Evolutionary conservation across 2,329 filamentous ascomycete species (phyloP).

Genomic region (Aspergillus aculeatus): DNA sequence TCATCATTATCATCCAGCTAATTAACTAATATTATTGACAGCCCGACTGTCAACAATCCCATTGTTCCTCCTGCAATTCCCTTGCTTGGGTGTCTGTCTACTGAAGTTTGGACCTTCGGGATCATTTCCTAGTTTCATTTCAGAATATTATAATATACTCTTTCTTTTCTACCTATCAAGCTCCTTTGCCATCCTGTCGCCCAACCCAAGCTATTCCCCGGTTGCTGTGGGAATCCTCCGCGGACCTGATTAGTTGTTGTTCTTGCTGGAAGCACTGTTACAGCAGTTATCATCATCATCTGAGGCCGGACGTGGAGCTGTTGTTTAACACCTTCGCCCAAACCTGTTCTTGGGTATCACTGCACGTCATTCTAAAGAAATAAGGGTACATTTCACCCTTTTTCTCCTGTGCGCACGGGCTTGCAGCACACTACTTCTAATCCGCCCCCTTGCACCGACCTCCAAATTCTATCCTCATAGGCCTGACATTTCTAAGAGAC

Average conservation of each 20-base stretch:
- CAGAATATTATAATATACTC: background rate
- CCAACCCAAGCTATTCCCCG: background rate
- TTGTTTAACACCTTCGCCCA: background rate
- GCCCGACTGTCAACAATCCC: background rate
- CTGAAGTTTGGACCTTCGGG: background rate
- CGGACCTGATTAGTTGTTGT: background rate
- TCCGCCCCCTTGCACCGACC: background rate
- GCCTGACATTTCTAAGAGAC: background rate
- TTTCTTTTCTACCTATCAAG: background rate
- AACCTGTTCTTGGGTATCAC: background rate
- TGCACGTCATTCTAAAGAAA: background rate
- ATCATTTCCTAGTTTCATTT: background rate
- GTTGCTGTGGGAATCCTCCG: conserved; percentile 6
- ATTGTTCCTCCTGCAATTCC: background rate
- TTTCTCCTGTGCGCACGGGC: background rate
- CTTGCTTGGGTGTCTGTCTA: background rate
- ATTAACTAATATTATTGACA: no score
- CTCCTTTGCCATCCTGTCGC: background rate
- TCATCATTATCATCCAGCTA: background rate
- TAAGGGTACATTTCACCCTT: background rate
- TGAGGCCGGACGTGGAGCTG: background rate
- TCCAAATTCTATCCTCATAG: background rate
- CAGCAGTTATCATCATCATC: background rate
- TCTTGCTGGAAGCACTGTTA: background rate
- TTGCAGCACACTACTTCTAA: background rate